Conservation (phyloP, 768 basidiomycete species). For the Lenzites betulinus region DNA sequence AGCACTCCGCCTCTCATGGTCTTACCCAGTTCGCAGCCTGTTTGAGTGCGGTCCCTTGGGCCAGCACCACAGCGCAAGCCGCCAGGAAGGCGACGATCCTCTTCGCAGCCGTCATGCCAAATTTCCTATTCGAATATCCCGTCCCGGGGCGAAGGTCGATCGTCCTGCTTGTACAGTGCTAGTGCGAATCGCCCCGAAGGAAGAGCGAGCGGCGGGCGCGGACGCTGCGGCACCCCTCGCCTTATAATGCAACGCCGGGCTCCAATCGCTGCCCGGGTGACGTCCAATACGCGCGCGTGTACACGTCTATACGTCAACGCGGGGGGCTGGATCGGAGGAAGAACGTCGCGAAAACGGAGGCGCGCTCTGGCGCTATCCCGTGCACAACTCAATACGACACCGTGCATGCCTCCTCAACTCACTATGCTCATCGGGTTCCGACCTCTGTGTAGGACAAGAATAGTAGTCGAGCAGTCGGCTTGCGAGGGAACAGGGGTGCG, state of each 20-base stretch:
- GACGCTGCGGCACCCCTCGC: too few species aligned
- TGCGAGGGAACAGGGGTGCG: background rate
- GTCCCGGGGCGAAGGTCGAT: background rate
- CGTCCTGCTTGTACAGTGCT: too few species aligned
- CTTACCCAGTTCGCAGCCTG: conserved; percentile 18
- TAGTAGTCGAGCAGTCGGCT: background rate
- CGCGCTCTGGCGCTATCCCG: background rate
- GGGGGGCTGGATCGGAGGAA: background rate
- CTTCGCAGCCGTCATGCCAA: background rate
- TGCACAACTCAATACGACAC: too few species aligned
- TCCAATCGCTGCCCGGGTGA: too few species aligned
- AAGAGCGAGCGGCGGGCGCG: too few species aligned
- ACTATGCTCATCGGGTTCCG: background rate
- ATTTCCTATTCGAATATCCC: background rate
- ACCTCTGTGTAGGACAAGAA: conserved; percentile 1
- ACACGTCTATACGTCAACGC: too few species aligned
- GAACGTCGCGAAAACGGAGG: conserved; percentile 17
- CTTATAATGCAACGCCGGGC: too few species aligned
- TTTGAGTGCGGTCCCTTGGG: background rate
- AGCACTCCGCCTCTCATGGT: too few species aligned
- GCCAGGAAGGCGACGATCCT: background rate
- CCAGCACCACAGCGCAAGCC: background rate
- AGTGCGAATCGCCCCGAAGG: too few species aligned
- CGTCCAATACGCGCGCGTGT: too few species aligned
- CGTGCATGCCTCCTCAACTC: too few species aligned